These are phyloP conservation scores for Carpinus fangiana DNA, from an alignment of 306 rosid species.

Conservation along the genomic window DNA sequence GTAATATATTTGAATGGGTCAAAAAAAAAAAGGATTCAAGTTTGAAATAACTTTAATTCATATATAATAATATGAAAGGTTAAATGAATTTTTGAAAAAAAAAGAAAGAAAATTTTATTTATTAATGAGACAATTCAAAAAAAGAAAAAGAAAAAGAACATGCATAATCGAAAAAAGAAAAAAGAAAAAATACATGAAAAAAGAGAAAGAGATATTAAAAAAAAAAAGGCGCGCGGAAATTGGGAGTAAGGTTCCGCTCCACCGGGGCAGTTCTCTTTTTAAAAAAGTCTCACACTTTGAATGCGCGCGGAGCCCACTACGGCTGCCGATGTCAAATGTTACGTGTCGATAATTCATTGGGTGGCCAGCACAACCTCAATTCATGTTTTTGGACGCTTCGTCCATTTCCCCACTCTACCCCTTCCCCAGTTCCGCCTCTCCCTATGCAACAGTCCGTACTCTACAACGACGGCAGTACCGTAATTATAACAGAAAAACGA, in stretches of 20 bases:
- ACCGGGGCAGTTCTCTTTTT: neutral
- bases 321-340: neutral
- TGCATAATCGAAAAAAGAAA: no score
- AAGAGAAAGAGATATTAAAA: neutral
- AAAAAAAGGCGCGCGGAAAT: neutral
- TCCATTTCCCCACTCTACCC: slow-evolving; percentile 24
- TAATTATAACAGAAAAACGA: neutral
- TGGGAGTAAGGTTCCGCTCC: neutral
- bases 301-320: neutral
- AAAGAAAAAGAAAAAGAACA: no score
- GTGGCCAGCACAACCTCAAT: neutral
- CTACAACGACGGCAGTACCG: slow-evolving; percentile 9
- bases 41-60: no score
- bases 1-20: no score
- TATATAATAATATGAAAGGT: neutral
- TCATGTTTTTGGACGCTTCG: neutral
- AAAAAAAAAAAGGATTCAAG: no score
- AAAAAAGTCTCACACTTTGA: no score
- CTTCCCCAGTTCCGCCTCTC: neutral
- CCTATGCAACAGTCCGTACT: neutral
- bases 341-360: slow-evolving; percentile 36
- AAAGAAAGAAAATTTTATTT: no score
- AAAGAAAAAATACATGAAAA: no score
- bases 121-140: no score
- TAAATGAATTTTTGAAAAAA: neutral